These are phyloP conservation scores for Cenchrus americanus DNA, from an alignment of 176 grass and related monocot species.

Conservation along the genomic window DNA sequence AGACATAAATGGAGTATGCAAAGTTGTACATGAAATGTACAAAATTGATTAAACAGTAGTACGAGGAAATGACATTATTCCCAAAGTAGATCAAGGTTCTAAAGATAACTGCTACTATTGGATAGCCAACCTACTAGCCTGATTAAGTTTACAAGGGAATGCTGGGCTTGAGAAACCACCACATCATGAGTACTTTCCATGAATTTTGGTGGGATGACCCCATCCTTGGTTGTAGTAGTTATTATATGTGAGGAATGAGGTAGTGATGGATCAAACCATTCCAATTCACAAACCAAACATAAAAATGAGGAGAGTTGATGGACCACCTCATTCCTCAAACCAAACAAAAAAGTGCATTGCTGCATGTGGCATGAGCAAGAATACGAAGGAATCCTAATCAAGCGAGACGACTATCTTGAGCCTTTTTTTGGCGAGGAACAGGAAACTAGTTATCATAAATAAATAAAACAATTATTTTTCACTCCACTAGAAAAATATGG, in stretches of 20 bases:
- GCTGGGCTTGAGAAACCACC: too few species aligned
- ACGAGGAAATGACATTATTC: neutral
- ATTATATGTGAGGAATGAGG: too few species aligned
- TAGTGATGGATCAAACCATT: too few species aligned
- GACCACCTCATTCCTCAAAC: too few species aligned
- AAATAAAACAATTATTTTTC: neutral
- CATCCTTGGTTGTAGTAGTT: too few species aligned
- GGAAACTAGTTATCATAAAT: neutral
- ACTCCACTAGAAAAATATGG: slow-evolving; percentile 32
- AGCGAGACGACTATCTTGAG: neutral
- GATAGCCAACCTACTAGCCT: neutral
- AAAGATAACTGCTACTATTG: neutral
- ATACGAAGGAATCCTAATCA: neutral
- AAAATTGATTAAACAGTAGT: neutral
- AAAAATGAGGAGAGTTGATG: too few species aligned
- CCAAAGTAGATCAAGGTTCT: neutral
- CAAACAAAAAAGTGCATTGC: neutral
- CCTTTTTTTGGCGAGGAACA: neutral
- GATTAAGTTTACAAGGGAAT: neutral
- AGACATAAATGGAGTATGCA: neutral
- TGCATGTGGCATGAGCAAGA: neutral
- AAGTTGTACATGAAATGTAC: slow-evolving; percentile 6
- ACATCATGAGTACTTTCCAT: too few species aligned
- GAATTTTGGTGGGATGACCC: too few species aligned
- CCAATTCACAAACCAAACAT: too few species aligned